Percentiles rank a stretch among this genome's conserved stretches.
phyloP scores from a whole-genome alignment of 148 eudicot species.

The Heliamphora exappendiculata region DNA sequence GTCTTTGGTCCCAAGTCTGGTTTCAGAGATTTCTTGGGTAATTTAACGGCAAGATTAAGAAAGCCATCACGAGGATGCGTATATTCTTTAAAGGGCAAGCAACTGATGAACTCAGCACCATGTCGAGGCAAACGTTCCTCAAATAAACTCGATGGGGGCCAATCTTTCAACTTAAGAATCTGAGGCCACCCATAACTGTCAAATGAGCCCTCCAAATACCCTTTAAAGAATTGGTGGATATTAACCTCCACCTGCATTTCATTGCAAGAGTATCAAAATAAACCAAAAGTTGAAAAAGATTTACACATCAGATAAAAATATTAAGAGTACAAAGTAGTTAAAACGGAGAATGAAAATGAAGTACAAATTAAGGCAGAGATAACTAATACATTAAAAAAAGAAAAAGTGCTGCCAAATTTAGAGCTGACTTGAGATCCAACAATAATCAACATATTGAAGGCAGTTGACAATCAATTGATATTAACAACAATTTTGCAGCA shows the following conservation, averaged over 20 bases:
- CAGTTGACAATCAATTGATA: background rate
- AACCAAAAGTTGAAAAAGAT: background rate
- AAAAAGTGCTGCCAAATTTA: background rate
- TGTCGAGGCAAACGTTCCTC: slow-evolving; percentile 53
- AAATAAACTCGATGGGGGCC: slow-evolving; percentile 61
- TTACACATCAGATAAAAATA: background rate
- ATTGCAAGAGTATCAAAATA: background rate
- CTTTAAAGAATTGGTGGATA: slow-evolving; percentile 47
- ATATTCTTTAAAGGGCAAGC: slow-evolving; percentile 72
- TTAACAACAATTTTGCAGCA: background rate
- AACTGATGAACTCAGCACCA: slow-evolving; percentile 50
- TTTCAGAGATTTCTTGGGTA: slow-evolving; percentile 35
- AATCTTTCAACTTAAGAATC: slow-evolving; percentile 60
- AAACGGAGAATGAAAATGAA: too few species aligned
- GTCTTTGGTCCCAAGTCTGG: slow-evolving; percentile 80
- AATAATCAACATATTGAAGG: background rate
- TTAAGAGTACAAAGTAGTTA: background rate
- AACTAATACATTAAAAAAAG: background rate
- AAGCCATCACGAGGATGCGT: slow-evolving; percentile 47
- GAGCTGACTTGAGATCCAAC: background rate
- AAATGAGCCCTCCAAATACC: slow-evolving; percentile 36
- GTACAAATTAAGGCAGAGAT: too few species aligned
- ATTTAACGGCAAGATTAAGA: slow-evolving; percentile 51
- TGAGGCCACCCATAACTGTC: slow-evolving; percentile 42
- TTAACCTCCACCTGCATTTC: slow-evolving; percentile 32